phyloP scores from a whole-genome alignment of 163 green algal genomes.

The Scenedesmus sp. region DNA sequence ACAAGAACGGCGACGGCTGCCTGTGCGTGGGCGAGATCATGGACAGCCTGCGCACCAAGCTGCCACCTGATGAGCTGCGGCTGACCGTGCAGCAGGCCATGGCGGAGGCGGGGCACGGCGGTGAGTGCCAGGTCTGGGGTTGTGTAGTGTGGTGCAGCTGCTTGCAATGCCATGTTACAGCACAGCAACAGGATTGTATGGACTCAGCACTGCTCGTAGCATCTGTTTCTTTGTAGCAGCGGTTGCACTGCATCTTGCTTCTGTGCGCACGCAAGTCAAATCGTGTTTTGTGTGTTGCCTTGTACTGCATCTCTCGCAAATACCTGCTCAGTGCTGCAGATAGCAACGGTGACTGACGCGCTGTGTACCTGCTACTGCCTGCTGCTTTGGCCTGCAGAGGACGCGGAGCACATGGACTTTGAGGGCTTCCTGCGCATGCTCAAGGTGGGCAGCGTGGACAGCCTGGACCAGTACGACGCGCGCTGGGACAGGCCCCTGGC shows the following conservation, averaged over 20 bases:
- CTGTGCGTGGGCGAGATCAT: conserved; percentile 59
- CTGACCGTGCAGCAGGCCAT: conserved; percentile 52
- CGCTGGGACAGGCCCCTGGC: conserved; percentile 52
- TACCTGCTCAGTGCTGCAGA: too few species aligned
- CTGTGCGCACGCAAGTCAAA: background rate
- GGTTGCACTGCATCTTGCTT: background rate
- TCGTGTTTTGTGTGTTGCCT: too few species aligned
- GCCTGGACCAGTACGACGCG: conserved; percentile 70
- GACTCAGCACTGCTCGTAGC: too few species aligned
- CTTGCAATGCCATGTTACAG: too few species aligned
- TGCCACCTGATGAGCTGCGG: conserved; percentile 58
- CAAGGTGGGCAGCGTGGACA: conserved; percentile 63
- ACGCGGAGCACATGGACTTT: conserved; percentile 64
- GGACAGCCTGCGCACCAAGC: conserved; percentile 46
- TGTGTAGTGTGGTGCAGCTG: too few species aligned
- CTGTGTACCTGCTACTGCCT: background rate
- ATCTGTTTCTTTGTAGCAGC: too few species aligned
- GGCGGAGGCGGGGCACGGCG: conserved; percentile 51
- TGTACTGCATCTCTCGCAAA: too few species aligned
- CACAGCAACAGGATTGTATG: too few species aligned
- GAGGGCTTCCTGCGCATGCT: conserved; percentile 65
- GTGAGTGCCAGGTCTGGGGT: background rate
- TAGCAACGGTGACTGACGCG: background rate
- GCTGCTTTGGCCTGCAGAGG: background rate
- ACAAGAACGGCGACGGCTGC: conserved; percentile 60